Evolutionary conservation across 163 green algal species (phyloP), one percentile per base, ranked within the genome.

Genomic region (Scenedesmus sp.): DNA sequence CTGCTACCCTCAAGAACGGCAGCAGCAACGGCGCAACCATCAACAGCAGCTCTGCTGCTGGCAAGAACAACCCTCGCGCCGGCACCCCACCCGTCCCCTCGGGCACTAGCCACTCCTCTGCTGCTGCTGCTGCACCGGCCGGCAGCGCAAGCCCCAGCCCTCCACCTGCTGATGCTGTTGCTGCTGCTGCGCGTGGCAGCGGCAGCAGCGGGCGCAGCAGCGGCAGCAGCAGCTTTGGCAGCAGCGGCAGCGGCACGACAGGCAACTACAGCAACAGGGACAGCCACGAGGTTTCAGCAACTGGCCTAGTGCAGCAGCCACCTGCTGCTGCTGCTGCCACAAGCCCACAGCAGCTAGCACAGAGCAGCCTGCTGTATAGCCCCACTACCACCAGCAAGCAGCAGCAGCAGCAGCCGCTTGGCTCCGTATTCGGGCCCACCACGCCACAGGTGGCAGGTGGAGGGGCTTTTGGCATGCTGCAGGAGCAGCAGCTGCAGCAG

Each of bases 221-320:
- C 34, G 76, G 34, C 76, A 59, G 23, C 34, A 84, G 76, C 76
- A 84, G 1, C 34, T 84, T 56, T 9, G 57, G 76, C 76, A 84
- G 76, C 76, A 79, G 70, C 23, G 23, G 1, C 8, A 84, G 46
- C 10, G 34, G 34, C 76, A 60, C 34, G 1, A 7, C 34, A 26
- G 76, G 76, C 76, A 79, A 79, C 70, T 52, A 52, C 70, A 79
- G 70, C 70, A 79, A 23, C 70, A 79, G 70, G 20, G 70, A 79
- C 4, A 52, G 4, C 15, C 52, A 52, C 23, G 70, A 79, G 70
- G 70, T 52, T 23, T 15, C 70, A 16, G 70, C 23, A 5, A 79
- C 4, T 15, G 70, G 70, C 70, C 23, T 79, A 20, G 70, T 8
- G 52, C 46, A 56, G 10, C 5, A 26, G 8, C 20, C 34, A 3